Base-by-base conservation (phyloP, 371 early-diverging fungal genomes). In the Phascolomyces articulosus region DNA sequence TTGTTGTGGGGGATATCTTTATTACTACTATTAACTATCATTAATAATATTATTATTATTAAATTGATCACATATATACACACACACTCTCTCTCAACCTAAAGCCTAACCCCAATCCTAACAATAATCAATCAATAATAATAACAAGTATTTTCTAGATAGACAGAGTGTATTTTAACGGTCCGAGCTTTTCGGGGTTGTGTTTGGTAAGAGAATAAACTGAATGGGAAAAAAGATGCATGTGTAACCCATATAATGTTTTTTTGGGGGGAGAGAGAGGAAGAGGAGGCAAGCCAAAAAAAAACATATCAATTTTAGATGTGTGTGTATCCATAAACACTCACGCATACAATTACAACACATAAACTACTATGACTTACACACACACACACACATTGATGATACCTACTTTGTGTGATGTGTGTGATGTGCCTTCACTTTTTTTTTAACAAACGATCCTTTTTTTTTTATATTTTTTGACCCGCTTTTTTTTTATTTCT, bases 321-420 rank as follows among this genome's bases (percentile, higher is more conserved):
- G 38, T 48, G 20, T 13, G 26, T 28, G 31, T 34, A 55, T 41
- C 54, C 55, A 63, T 16, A 49, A 51, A 38, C 28, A n/a, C n/a
- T n/a, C n/a, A n/a, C n/a, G n/a, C n/a, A n/a, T n/a, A n/a, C n/a
- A n/a, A n/a, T n/a, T n/a, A n/a, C n/a, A n/a, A n/a, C n/a, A n/a
- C n/a, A n/a, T n/a, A n/a, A n/a, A n/a, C n/a, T n/a, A n/a, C n/a
- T n/a, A n/a, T n/a, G n/a, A n/a, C n/a, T n/a, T n/a, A n/a, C n/a
- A n/a, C n/a, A n/a, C n/a, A n/a, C n/a, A 54, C 38, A 65, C 40
- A 61, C 64, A 58, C 67, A 66, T 66, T 68, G 68, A 60, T 38
- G 38, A 6, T 38, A 38, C 62, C 65, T 55, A 60, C 56, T 64
- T 57, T 64, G 38, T 61, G 60, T 53, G 3, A 10, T 10, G 31